Evolutionary conservation across 257 asterid species (phyloP).

Genomic region (Solanum sitiens): DNA sequence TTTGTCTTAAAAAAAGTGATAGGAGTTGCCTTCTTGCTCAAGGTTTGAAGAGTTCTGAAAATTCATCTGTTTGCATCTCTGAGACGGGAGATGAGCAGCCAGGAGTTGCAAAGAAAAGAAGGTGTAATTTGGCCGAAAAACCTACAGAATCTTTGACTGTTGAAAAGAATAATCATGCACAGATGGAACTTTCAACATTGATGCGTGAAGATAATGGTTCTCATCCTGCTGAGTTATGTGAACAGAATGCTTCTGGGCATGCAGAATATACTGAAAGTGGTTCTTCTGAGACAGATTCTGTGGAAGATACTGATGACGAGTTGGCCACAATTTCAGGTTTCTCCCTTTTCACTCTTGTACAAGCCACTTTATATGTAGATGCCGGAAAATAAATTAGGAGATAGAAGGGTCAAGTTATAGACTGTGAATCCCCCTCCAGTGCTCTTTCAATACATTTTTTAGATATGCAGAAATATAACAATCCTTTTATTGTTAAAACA

Average conservation of each 20-base stretch:
- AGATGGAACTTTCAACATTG: slow-evolving; percentile 32
- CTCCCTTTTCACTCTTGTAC: neutral
- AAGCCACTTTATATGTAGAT: neutral
- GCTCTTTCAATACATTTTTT: too few species aligned
- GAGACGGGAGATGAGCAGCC: slow-evolving; percentile 53
- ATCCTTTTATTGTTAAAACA: neutral
- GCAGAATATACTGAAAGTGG: slow-evolving; percentile 93
- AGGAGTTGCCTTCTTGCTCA: slow-evolving; percentile 19
- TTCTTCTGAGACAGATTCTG: slow-evolving; percentile 74
- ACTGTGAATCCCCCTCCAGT: neutral
- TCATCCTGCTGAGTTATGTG: slow-evolving; percentile 34
- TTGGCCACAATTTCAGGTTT: slow-evolving; percentile 70
- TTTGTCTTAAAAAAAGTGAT: neutral
- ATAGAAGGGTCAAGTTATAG: neutral
- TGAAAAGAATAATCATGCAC: slow-evolving; percentile 23
- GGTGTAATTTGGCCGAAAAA: slow-evolving; percentile 31
- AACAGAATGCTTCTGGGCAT: slow-evolving; percentile 47
- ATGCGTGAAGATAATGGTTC: slow-evolving; percentile 33
- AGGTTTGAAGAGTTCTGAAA: slow-evolving; percentile 17
- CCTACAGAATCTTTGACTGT: slow-evolving; percentile 35
- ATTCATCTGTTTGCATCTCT: slow-evolving; percentile 14
- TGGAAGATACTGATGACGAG: slow-evolving; percentile 68
- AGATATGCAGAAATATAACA: neutral
- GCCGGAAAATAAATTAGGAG: neutral
- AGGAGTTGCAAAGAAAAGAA: slow-evolving; percentile 45